Evolutionary conservation across 1,284 basidiomycete genomes (phyloP).

Genomic region (Anthracocystis walkeri): DNA sequence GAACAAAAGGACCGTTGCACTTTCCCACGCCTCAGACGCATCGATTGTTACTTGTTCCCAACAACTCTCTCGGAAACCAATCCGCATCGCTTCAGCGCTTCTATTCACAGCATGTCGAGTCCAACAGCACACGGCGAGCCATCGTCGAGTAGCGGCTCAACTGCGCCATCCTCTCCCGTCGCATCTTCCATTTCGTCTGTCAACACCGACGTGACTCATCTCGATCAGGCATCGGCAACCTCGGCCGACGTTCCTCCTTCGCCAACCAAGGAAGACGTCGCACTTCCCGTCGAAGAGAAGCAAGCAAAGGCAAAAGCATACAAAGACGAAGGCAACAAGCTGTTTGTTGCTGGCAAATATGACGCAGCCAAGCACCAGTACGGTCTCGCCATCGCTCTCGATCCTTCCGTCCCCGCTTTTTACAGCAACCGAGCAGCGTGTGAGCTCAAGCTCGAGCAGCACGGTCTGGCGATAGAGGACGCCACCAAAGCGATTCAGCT

Average conservation of each 20-base stretch:
- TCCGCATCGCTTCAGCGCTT: background rate
- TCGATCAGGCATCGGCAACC: conserved; percentile 55
- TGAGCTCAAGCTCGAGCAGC: conserved; percentile 69
- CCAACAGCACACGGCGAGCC: conserved; percentile 24
- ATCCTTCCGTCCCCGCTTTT: conserved; percentile 55
- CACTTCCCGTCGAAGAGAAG: conserved; percentile 53
- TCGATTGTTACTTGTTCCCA: background rate
- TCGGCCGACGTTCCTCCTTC: conserved; percentile 60
- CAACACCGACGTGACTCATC: conserved; percentile 33
- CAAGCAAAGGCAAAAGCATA: conserved; percentile 41
- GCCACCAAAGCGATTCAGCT: conserved; percentile 82
- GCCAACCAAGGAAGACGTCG: conserved; percentile 40
- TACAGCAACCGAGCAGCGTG: conserved; percentile 68
- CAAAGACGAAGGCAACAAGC: conserved; percentile 65
- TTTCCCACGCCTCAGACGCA: background rate
- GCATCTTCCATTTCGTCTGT: conserved; percentile 37
- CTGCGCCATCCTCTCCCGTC: conserved; percentile 36
- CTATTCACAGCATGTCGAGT: conserved; percentile 17
- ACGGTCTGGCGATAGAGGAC: conserved; percentile 68
- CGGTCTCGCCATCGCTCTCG: conserved; percentile 60
- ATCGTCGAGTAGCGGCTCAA: conserved; percentile 24
- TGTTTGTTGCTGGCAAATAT: conserved; percentile 60
- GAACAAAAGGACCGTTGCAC: background rate
- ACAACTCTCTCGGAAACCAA: background rate
- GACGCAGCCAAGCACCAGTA: conserved; percentile 63